These are phyloP conservation scores for Linderniella brevidens DNA, from an alignment of 257 asterid genomes.

Conservation along the genomic window DNA sequence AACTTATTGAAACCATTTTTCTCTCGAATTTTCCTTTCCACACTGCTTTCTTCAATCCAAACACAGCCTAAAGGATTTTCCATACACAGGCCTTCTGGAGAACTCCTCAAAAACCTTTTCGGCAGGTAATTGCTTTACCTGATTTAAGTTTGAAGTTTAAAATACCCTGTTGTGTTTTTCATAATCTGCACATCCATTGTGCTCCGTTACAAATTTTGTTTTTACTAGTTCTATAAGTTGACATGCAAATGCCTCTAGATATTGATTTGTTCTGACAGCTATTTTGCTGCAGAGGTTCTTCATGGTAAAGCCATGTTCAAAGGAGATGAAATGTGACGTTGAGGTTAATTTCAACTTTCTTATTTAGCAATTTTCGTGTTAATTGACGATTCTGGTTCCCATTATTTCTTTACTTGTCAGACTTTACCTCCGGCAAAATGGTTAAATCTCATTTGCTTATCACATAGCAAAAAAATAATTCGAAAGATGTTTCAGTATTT, in stretches of 20 bases:
- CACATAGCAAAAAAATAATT: too few relatives aligned
- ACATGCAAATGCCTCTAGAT: background rate
- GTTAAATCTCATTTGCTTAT: too few relatives aligned
- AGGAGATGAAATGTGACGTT: slow-evolving; percentile 97
- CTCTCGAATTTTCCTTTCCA: too few relatives aligned
- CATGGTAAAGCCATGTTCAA: slow-evolving; percentile 92
- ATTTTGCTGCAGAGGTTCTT: slow-evolving; percentile 68
- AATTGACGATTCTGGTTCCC: background rate
- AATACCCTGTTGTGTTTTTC: background rate
- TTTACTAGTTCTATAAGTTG: background rate
- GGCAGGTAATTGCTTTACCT: slow-evolving; percentile 47
- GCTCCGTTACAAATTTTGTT: too few relatives aligned
- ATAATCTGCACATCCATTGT: too few relatives aligned
- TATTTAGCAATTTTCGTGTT: background rate
- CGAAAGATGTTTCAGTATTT: background rate
- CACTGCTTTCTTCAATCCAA: too few relatives aligned
- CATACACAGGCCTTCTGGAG: slow-evolving; percentile 86
- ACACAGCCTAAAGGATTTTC: too few relatives aligned
- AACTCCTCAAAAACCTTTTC: slow-evolving; percentile 82
- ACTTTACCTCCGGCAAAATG: too few relatives aligned
- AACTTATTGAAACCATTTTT: too few relatives aligned
- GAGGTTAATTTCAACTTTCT: slow-evolving; percentile 41
- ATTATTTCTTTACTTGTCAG: too few relatives aligned
- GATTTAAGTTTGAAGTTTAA: background rate
- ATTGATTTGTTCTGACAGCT: slow-evolving; percentile 13